Percentiles rank a stretch among this genome's conserved stretches.
Evolutionary conservation across 495 filamentous ascomycete genomes (phyloP).

Genomic region (Aspergillus ostianus): DNA sequence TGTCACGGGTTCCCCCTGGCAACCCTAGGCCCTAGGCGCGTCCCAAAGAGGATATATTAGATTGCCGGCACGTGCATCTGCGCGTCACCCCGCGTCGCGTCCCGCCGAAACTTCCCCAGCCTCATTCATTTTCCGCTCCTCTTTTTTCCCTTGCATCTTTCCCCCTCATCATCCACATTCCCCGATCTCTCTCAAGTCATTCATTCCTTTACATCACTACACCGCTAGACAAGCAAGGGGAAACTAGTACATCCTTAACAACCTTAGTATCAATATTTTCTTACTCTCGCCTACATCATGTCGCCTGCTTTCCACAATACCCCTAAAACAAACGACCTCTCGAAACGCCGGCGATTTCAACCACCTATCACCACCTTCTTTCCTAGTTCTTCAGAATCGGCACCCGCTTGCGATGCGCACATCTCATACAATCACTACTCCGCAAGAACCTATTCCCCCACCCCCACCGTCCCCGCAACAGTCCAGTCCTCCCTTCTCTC

Average conservation of each 20-base stretch:
- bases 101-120: constrained; percentile 6
- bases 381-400: constrained; percentile 16
- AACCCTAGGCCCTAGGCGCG: constrained; percentile 22
- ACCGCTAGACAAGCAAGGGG: not conserved
- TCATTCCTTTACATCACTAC: not conserved
- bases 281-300: constrained; percentile 4
- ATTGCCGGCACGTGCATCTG: constrained; percentile 3
- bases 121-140: constrained; percentile 16
- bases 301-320: constrained; percentile 3
- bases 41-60: constrained; percentile 26
- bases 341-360: constrained; percentile 49
- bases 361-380: constrained; percentile 48
- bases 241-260: not conserved
- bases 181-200: not conserved
- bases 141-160: constrained; percentile 8
- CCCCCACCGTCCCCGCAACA: constrained; percentile 53
- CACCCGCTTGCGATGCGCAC: constrained; percentile 14
- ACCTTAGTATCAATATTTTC: not conserved
- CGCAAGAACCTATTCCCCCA: constrained; percentile 40
- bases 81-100: constrained; percentile 21
- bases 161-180: constrained; percentile 2
- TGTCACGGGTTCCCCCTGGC: not conserved
- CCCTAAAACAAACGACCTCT: constrained; percentile 22
- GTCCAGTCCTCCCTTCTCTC: constrained; percentile 77
- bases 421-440: constrained; percentile 44